These are phyloP conservation scores for Hirsutella thompsonii DNA, from an alignment of 2,329 filamentous ascomycete species.

Conservation along the genomic window DNA sequence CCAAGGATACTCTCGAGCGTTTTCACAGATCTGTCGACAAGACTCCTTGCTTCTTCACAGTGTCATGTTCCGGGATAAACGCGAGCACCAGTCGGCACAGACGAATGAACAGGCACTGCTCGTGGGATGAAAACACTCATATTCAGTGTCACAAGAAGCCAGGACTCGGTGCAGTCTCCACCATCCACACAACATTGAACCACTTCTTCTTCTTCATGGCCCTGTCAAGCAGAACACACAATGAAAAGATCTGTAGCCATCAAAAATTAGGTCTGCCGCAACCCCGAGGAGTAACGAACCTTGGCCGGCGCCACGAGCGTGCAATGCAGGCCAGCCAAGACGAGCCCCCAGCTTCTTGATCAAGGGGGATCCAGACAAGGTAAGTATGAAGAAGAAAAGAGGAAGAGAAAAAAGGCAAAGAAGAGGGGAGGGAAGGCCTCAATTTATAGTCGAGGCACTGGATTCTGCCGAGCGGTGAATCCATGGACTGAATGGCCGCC, in stretches of 20 bases:
- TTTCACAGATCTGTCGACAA: no score
- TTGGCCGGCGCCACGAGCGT: conserved; percentile 32
- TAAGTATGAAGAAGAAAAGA: conserved; percentile 36
- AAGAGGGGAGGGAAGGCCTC: background rate
- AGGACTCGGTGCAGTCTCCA: no score
- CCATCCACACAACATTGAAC: no score
- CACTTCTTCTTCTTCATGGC: conserved; percentile 28
- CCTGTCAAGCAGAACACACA: conserved; percentile 23
- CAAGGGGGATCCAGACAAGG: conserved; percentile 28
- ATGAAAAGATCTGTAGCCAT: conserved; percentile 29
- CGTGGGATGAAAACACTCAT: no score
- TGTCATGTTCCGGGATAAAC: no score
- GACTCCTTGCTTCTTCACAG: no score
- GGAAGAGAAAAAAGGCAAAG: conserved; percentile 5
- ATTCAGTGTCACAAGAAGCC: no score
- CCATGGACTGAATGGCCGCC: conserved; percentile 1
- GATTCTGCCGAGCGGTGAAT: conserved; percentile 7
- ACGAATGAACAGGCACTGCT: no score
- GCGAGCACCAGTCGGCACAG: no score
- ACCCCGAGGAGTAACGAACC: conserved; percentile 37
- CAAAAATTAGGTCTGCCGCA: conserved; percentile 39
- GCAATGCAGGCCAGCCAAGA: conserved; percentile 37
- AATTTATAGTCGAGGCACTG: conserved; percentile 3
- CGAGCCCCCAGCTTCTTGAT: conserved; percentile 28
- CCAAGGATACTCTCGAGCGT: no score